Evolutionary conservation across 129 eudicot species (phyloP).

Genomic region (Flaveria brownii): DNA sequence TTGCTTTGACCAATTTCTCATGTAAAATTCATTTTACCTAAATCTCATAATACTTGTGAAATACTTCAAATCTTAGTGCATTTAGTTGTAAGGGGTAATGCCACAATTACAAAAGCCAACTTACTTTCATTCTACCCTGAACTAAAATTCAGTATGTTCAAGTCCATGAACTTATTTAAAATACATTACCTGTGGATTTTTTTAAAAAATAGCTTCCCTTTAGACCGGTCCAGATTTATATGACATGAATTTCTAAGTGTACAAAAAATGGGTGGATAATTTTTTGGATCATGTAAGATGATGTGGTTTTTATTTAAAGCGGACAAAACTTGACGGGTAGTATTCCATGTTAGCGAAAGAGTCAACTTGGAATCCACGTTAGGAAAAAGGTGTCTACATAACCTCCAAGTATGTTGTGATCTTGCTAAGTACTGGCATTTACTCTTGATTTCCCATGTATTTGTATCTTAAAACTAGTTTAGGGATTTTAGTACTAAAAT

Average conservation of each 20-base stretch:
- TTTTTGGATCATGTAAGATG: neutral
- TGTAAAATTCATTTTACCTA: neutral
- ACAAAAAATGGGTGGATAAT: neutral
- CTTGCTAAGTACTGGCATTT: no score
- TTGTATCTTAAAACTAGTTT: neutral
- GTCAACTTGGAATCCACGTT: no score
- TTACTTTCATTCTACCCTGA: neutral
- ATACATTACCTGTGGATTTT: neutral
- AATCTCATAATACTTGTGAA: no score
- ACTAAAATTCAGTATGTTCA: neutral
- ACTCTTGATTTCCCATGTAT: neutral
- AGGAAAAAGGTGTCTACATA: no score
- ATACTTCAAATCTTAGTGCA: no score
- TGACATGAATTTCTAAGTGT: neutral
- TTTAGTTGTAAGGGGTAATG: no score
- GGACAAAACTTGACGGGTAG: neutral
- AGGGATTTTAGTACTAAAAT: neutral
- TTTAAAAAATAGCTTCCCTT: neutral
- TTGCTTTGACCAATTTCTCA: neutral
- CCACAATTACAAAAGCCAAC: neutral
- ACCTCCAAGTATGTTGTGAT: no score
- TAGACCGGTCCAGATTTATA: neutral
- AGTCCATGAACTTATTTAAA: neutral
- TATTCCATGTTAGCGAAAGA: no score
- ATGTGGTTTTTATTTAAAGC: neutral